Conservation (phyloP, 495 filamentous ascomycete genomes). For the Penicillium robsamsonii region DNA sequence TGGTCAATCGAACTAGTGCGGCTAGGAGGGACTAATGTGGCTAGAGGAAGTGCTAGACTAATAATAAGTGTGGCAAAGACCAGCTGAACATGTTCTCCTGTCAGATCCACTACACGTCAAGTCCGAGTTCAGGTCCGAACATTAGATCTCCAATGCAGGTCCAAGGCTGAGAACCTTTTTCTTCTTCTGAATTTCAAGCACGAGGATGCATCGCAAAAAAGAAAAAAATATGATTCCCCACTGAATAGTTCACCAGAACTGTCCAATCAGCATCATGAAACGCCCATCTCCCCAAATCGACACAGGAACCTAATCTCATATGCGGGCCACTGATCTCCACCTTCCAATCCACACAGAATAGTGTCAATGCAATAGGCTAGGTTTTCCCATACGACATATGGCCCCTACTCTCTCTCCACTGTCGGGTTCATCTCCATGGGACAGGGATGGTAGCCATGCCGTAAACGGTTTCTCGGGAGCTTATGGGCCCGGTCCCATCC, state of each 20-base stretch:
- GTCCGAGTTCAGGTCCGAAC: conserved; percentile 4
- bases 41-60: neutral
- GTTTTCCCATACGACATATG: neutral
- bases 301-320: conserved; percentile 27
- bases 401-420: conserved; percentile 1
- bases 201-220: conserved; percentile 11
- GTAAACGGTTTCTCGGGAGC: conserved; percentile 30
- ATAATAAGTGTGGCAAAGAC: conserved; percentile 12
- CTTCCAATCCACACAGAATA: neutral
- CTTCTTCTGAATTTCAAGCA: conserved; percentile 4
- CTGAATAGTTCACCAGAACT: conserved; percentile 10
- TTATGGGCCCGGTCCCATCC: conserved; percentile 21
- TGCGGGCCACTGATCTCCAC: conserved; percentile 11
- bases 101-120: conserved; percentile 8
- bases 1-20: neutral
- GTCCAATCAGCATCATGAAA: conserved; percentile 22
- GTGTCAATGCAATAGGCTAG: neutral
- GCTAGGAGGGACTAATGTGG: neutral
- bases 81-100: conserved; percentile 10
- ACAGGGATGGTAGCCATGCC: conserved; percentile 12
- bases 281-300: conserved; percentile 11
- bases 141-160: conserved; percentile 10
- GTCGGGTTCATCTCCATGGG: conserved; percentile 12
- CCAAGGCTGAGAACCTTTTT: conserved; percentile 11
- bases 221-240: neutral